These are phyloP conservation scores for Curvularia eragrostidis DNA, from an alignment of 2,329 filamentous ascomycete species.

Conservation along the genomic window DNA sequence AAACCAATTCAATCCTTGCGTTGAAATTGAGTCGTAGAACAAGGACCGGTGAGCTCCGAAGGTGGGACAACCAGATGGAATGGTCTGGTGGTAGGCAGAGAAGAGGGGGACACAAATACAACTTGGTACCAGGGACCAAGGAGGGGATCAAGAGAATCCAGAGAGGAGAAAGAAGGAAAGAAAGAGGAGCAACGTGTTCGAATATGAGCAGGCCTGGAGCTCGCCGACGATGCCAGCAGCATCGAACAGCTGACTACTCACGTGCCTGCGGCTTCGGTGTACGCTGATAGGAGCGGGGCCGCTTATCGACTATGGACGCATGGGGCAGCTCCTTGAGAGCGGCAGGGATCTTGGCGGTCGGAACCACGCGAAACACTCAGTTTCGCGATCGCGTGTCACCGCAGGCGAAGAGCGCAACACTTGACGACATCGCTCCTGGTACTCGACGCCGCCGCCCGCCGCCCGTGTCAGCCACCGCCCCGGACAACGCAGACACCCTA, in stretches of 20 bases:
- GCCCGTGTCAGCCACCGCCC: background rate
- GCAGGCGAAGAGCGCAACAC: slow-evolving; percentile 10
- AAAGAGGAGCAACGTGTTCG: slow-evolving; percentile 22
- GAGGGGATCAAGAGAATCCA: slow-evolving; percentile 21
- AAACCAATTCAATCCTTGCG: slow-evolving; percentile 10
- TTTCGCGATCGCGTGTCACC: slow-evolving; percentile 22
- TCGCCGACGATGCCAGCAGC: slow-evolving; percentile 16
- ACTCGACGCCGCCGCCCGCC: slow-evolving; percentile 4
- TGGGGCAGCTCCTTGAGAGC: slow-evolving; percentile 37
- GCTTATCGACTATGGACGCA: slow-evolving; percentile 38
- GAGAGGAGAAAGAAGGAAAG: slow-evolving; percentile 18
- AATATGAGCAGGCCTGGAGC: slow-evolving; percentile 19
- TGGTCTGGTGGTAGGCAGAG: slow-evolving; percentile 7
- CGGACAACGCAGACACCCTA: background rate
- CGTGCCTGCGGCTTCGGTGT: slow-evolving; percentile 24
- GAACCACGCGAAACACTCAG: slow-evolving; percentile 25
- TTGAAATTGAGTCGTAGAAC: slow-evolving; percentile 16
- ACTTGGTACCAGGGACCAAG: slow-evolving; percentile 12
- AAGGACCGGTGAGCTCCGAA: slow-evolving; percentile 21
- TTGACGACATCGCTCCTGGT: background rate
- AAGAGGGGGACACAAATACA: slow-evolving; percentile 16
- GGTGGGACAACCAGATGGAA: slow-evolving; percentile 9
- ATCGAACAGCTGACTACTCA: slow-evolving; percentile 28
- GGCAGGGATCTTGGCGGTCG: slow-evolving; percentile 31
- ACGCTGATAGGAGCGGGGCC: slow-evolving; percentile 36